These are phyloP conservation scores for Kurtzmaniella quercitrusa DNA, from an alignment of 1,139 yeast species.

Conservation along the genomic window DNA sequence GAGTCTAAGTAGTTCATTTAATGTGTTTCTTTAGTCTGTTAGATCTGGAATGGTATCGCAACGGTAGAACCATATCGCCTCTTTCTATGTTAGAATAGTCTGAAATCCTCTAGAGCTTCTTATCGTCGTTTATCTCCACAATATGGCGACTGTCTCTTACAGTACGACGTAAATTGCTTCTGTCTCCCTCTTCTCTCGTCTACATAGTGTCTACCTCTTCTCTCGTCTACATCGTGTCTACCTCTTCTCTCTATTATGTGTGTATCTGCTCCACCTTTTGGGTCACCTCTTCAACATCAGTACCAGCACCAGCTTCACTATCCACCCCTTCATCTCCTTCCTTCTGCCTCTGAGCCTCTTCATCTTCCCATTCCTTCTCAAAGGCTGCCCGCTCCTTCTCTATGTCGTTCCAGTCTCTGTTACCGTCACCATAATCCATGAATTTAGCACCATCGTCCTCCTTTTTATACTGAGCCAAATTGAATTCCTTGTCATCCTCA, in stretches of 20 bases:
- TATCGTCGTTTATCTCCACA: no score
- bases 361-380: not conserved
- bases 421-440: slow-evolving; percentile 55
- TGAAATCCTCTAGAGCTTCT: no score
- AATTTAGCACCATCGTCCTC: slow-evolving; percentile 34
- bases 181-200: not conserved
- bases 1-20: no score
- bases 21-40: no score
- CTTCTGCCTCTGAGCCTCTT: not conserved
- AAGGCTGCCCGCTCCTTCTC: slow-evolving; percentile 2
- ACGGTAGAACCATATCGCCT: no score
- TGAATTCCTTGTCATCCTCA: slow-evolving; percentile 58
- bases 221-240: not conserved
- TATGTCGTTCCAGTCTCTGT: slow-evolving; percentile 5
- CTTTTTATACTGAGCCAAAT: slow-evolving; percentile 59
- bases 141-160: no score
- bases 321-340: not conserved
- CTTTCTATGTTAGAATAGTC: no score
- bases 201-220: not conserved
- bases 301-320: no score
- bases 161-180: no score
- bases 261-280: not conserved
- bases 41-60: no score
- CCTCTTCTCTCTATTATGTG: not conserved
- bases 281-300: not conserved